Evolutionary conservation across 345 rosid genomes (phyloP).

Genomic region (Combretum micranthum): DNA sequence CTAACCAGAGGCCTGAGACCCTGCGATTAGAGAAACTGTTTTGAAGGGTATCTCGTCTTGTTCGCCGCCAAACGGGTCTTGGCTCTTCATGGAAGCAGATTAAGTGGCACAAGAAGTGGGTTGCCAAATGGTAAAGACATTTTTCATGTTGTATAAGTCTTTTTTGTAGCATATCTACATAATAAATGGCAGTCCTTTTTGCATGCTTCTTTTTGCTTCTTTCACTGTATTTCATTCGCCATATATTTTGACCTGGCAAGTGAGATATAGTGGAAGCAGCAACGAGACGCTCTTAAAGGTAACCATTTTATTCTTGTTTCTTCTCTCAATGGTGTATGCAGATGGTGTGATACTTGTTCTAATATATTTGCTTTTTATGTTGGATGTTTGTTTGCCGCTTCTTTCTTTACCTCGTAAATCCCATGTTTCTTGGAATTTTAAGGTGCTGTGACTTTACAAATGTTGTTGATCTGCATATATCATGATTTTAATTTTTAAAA

Average conservation of each 20-base stretch:
- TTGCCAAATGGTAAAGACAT: background rate
- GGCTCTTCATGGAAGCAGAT: no score
- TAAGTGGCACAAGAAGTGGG: background rate
- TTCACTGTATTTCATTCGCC: constrained; percentile 66
- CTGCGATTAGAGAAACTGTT: no score
- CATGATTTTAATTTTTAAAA: no score
- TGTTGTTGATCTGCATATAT: no score
- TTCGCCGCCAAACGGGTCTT: no score
- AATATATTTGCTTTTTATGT: no score
- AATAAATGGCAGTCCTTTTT: constrained; percentile 22
- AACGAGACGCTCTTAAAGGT: constrained; percentile 84
- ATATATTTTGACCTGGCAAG: constrained; percentile 24
- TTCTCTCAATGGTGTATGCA: background rate
- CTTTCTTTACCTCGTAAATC: no score
- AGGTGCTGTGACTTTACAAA: no score
- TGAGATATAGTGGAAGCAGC: constrained; percentile 95
- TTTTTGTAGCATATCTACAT: background rate
- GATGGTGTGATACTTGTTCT: background rate
- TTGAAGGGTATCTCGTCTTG: no score
- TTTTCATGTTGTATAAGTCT: background rate
- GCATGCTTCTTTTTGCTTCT: constrained; percentile 95
- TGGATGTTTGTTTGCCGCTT: no score
- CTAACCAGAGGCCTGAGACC: no score
- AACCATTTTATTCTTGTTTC: constrained; percentile 14
- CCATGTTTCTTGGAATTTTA: no score